phyloP scores from a whole-genome alignment of 2,329 filamentous ascomycete species.

The Colletotrichum destructivum region DNA sequence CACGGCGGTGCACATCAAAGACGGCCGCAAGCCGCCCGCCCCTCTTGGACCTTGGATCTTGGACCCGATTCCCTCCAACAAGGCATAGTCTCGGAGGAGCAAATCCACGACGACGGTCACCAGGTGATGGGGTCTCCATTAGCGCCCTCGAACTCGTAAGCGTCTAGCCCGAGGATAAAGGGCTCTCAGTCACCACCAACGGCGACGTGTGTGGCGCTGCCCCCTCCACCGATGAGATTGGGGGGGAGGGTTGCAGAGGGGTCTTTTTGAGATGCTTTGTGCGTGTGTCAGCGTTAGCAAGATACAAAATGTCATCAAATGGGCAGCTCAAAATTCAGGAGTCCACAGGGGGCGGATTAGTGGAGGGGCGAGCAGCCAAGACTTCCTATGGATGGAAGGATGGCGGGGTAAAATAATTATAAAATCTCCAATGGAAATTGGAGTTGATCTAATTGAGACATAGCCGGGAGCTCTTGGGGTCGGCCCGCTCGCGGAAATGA shows the following conservation, averaged over 20 bases:
- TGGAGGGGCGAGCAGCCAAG: too few relatives aligned
- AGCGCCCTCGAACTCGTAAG: slow-evolving; percentile 24
- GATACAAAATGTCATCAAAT: slow-evolving; percentile 26
- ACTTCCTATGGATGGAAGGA: slow-evolving; percentile 6
- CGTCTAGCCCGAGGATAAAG: slow-evolving; percentile 24
- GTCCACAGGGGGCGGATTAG: slow-evolving; percentile 12
- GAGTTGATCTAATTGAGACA: slow-evolving; percentile 40
- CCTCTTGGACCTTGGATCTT: too few relatives aligned
- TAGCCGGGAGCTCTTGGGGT: slow-evolving; percentile 18
- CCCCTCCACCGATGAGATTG: slow-evolving; percentile 6
- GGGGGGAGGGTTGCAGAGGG: neutral
- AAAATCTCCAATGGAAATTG: slow-evolving; percentile 20
- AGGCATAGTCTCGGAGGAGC: slow-evolving; percentile 10
- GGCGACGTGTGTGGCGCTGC: slow-evolving; percentile 19
- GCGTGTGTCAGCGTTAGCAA: slow-evolving; percentile 35
- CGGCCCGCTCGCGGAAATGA: slow-evolving; percentile 37
- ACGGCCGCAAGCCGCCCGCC: neutral
- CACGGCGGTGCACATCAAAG: slow-evolving; percentile 36
- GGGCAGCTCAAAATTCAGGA: slow-evolving; percentile 27
- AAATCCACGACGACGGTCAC: slow-evolving; percentile 6
- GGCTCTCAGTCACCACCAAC: slow-evolving; percentile 15
- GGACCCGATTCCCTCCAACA: slow-evolving; percentile 11
- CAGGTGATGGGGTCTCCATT: slow-evolving; percentile 25
- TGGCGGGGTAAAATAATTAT: slow-evolving; percentile 39
- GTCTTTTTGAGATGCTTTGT: neutral